phyloP scores from a whole-genome alignment of 768 basidiomycete genomes.

The Suillus discolor region DNA sequence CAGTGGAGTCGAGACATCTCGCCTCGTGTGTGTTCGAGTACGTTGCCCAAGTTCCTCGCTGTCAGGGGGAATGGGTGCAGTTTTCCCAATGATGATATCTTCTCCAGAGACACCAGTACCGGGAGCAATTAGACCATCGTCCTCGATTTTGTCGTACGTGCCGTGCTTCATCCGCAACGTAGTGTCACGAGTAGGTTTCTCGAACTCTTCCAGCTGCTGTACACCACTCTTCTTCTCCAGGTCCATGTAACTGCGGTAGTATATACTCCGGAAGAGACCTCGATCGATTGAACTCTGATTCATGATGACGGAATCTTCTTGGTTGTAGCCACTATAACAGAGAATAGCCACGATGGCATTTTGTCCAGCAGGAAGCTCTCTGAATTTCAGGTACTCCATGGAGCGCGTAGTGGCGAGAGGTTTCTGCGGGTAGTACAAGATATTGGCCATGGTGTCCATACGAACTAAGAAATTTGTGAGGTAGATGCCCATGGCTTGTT shows the following conservation, averaged over 20 bases:
- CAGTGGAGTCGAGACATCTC: slow-evolving; percentile 96
- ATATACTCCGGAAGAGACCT: slow-evolving; percentile 97
- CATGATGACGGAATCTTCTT: slow-evolving; percentile 99
- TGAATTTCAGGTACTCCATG: slow-evolving; percentile 99
- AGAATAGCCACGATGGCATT: slow-evolving; percentile 98
- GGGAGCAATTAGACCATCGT: slow-evolving; percentile 94
- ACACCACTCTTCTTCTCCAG: slow-evolving; percentile 96
- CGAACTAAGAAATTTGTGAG: slow-evolving; percentile 98
- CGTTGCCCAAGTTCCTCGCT: slow-evolving; percentile 97
- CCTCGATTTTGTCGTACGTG: slow-evolving; percentile 97
- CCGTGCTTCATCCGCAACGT: slow-evolving; percentile 98
- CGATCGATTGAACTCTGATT: slow-evolving; percentile 99
- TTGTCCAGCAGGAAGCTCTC: slow-evolving; percentile 98
- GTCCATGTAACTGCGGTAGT: slow-evolving; percentile 98
- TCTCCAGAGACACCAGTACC: slow-evolving; percentile 95
- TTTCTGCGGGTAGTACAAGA: slow-evolving; percentile 98
- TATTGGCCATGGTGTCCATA: slow-evolving; percentile 99
- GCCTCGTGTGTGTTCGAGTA: slow-evolving; percentile 88
- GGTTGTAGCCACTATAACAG: slow-evolving; percentile 99
- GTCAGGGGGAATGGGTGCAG: slow-evolving; percentile 94
- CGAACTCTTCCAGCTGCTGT: slow-evolving; percentile 92
- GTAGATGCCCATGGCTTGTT: slow-evolving; percentile 99
- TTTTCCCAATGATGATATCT: slow-evolving; percentile 99
- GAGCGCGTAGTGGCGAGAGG: slow-evolving; percentile 98
- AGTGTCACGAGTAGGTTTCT: slow-evolving; percentile 91